phyloP scores from a whole-genome alignment of 2,329 filamentous ascomycete species.

The Botrytis fabae region DNA sequence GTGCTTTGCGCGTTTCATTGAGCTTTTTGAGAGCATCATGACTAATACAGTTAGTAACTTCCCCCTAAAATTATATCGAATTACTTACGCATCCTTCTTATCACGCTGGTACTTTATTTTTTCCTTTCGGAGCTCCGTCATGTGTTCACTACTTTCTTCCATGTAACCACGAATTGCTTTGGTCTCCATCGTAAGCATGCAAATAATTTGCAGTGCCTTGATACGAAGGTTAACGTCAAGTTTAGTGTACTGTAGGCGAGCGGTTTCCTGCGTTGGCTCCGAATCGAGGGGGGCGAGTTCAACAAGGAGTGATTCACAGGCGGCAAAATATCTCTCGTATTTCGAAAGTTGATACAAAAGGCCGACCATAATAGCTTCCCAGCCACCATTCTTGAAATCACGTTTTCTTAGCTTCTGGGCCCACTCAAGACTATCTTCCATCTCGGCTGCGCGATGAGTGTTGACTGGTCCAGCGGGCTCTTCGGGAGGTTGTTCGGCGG shows the following conservation, averaged over 20 bases:
- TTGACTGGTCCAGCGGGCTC: slow-evolving; percentile 51
- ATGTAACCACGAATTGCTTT: slow-evolving; percentile 85
- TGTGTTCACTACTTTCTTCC: slow-evolving; percentile 87
- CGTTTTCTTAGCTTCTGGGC: slow-evolving; percentile 79
- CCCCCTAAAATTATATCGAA: neutral
- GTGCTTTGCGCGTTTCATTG: slow-evolving; percentile 71
- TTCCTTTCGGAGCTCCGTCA: slow-evolving; percentile 93
- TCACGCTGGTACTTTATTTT: slow-evolving; percentile 90
- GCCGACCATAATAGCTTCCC: slow-evolving; percentile 87
- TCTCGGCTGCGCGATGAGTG: slow-evolving; percentile 71
- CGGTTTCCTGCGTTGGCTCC: slow-evolving; percentile 74
- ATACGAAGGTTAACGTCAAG: slow-evolving; percentile 84
- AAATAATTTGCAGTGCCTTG: slow-evolving; percentile 78
- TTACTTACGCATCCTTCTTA: slow-evolving; percentile 63
- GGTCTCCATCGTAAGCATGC: slow-evolving; percentile 82
- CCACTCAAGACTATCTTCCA: slow-evolving; percentile 76
- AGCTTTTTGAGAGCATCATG: slow-evolving; percentile 69
- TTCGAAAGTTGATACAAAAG: slow-evolving; percentile 82
- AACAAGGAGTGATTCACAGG: slow-evolving; percentile 76
- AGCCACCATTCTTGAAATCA: slow-evolving; percentile 84
- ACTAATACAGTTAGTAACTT: slow-evolving; percentile 47
- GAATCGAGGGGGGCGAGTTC: slow-evolving; percentile 77
- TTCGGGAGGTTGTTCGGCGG: slow-evolving; percentile 38
- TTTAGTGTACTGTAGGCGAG: slow-evolving; percentile 67
- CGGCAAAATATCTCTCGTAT: slow-evolving; percentile 65